Evolutionary conservation across 768 basidiomycete genomes (phyloP).

Genomic region (Lactarius hengduanensis): DNA sequence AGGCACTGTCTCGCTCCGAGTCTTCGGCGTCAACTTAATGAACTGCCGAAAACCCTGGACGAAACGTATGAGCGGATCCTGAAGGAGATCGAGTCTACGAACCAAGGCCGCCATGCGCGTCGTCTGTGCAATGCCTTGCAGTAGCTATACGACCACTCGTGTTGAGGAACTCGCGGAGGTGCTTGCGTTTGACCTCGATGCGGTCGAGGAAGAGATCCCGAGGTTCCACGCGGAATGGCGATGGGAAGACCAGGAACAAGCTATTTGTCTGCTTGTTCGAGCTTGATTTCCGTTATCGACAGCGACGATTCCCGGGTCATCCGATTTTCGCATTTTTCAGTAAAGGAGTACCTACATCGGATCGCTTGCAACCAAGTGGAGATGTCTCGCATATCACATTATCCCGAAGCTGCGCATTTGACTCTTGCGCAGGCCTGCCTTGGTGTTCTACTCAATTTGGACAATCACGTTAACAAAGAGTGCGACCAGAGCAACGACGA

Average conservation of each 20-base stretch:
- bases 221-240: background rate
- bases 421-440: background rate
- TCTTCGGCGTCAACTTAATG: too few relatives aligned
- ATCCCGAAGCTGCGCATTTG: background rate
- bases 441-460: background rate
- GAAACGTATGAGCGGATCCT: too few relatives aligned
- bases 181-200: background rate
- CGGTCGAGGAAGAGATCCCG: background rate
- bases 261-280: background rate
- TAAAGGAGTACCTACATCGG: background rate
- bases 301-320: background rate
- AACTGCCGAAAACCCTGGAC: too few relatives aligned
- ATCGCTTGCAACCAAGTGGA: background rate
- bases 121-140: background rate
- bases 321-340: background rate
- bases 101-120: background rate
- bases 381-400: background rate
- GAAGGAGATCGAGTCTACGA: too few relatives aligned
- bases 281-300: background rate
- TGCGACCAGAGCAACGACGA: background rate
- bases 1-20: too few relatives aligned
- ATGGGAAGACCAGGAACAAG: background rate
- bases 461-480: background rate
- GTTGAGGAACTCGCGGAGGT: background rate
- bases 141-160: background rate